Conservation (phyloP, 2,329 filamentous ascomycete genomes). For the Verticillium alfalfae region DNA sequence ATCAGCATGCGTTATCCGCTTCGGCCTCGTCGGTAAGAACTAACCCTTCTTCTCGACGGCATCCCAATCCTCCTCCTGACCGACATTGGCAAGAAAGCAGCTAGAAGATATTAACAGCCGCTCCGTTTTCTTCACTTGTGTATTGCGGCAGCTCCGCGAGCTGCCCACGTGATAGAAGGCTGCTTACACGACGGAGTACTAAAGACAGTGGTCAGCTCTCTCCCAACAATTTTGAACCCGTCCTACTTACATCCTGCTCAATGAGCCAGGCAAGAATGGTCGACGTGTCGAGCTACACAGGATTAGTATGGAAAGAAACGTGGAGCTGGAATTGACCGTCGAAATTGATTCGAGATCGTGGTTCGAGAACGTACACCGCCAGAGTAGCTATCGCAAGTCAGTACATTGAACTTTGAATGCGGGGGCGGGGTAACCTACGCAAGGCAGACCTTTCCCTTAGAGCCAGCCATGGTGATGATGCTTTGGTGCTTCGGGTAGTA, state of each 20-base stretch:
- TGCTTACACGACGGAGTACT: constrained; percentile 6
- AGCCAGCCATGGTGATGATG: constrained; percentile 4
- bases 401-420: neutral
- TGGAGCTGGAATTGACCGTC: neutral
- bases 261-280: constrained; percentile 10
- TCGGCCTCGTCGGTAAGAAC: neutral
- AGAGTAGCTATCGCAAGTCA: constrained; percentile 2
- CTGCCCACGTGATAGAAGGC: neutral
- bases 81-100: constrained; percentile 57
- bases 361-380: constrained; percentile 3
- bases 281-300: constrained; percentile 6
- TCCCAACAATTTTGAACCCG: neutral
- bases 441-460: constrained; percentile 6
- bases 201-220: neutral
- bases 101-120: constrained; percentile 1
- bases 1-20: neutral
- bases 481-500: neutral
- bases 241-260: constrained; percentile 1
- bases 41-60: constrained; percentile 32
- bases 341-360: neutral
- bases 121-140: no score
- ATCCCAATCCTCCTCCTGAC: constrained; percentile 65
- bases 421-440: constrained; percentile 4
- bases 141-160: no score
- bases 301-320: neutral